These are phyloP conservation scores for Asclepias syriaca DNA, from an alignment of 257 asterid genomes.

Conservation along the genomic window DNA sequence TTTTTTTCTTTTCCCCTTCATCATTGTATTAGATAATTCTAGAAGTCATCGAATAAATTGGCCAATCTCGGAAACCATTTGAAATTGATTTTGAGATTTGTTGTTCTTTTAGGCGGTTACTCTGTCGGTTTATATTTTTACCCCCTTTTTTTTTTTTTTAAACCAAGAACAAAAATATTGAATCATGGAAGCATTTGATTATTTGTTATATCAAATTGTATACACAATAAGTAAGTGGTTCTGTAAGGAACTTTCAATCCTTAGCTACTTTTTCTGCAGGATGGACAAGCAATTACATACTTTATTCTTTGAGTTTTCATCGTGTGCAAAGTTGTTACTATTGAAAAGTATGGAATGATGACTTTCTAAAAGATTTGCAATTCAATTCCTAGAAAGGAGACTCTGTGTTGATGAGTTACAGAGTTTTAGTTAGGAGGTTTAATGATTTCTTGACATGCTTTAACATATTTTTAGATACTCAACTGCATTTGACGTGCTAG, in stretches of 20 bases:
- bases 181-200: slow-evolving; percentile 2
- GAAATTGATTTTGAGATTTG: not conserved
- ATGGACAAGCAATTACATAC: not conserved
- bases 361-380: not conserved
- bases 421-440: not conserved
- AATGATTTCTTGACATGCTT: not conserved
- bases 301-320: not conserved
- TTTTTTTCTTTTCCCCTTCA: not conserved
- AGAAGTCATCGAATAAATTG: not conserved
- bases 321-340: not conserved
- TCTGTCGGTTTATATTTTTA: not conserved
- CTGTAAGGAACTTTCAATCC: not conserved
- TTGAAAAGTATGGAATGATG: not conserved
- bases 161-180: not conserved
- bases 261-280: not conserved
- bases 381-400: not conserved
- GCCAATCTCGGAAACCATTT: not conserved
- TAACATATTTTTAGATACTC: not conserved
- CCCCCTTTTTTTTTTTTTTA: not conserved
- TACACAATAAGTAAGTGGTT: not conserved
- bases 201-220: not conserved
- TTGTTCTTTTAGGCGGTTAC: not conserved
- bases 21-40: not conserved
- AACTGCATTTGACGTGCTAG: not conserved
- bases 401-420: not conserved